A percentile compares a stretch with the other conserved stretches of the same genome.
phyloP scores from a whole-genome alignment of 495 filamentous ascomycete species.

The Platismatia glauca region DNA sequence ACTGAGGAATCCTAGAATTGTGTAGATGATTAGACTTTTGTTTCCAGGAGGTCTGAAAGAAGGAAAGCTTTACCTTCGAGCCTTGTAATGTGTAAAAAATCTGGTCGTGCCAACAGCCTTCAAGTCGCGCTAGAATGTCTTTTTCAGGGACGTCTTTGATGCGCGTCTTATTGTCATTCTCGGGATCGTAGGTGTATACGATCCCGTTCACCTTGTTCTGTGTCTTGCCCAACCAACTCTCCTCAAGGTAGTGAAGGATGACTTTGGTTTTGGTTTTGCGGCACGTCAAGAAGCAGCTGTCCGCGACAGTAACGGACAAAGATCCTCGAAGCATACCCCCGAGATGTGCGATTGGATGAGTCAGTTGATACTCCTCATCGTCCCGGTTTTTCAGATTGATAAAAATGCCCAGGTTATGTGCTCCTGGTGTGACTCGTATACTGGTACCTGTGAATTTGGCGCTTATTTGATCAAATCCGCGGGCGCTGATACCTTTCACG shows the following conservation, averaged over 20 bases:
- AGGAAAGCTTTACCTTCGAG: conserved; percentile 31
- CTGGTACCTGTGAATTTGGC: conserved; percentile 97
- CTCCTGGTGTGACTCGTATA: conserved; percentile 79
- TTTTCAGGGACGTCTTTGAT: conserved; percentile 79
- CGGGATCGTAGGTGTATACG: conserved; percentile 76
- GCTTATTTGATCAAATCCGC: conserved; percentile 89
- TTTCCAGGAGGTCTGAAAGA: conserved; percentile 6
- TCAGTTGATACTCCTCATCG: conserved; percentile 88
- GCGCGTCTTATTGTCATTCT: conserved; percentile 63
- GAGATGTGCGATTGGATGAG: conserved; percentile 86
- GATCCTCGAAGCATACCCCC: conserved; percentile 78
- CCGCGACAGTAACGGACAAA: conserved; percentile 77
- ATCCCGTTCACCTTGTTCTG: conserved; percentile 89
- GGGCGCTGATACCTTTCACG: conserved; percentile 77
- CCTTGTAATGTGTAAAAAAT: conserved; percentile 55
- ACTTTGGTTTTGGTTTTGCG: conserved; percentile 78
- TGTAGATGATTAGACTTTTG: conserved; percentile 22
- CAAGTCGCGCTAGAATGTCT: conserved; percentile 73
- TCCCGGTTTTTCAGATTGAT: conserved; percentile 71
- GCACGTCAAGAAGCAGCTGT: conserved; percentile 79
- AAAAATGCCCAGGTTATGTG: conserved; percentile 93
- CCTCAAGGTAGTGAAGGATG: conserved; percentile 85
- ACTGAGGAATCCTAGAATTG: conserved; percentile 54
- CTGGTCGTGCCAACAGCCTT: conserved; percentile 73
- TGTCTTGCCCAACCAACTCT: conserved; percentile 85